A percentile compares a stretch with the other conserved stretches of the same genome.
Evolutionary conservation across 2,329 filamentous ascomycete genomes (phyloP).

Genomic region (Thermoascus crustaceus): DNA sequence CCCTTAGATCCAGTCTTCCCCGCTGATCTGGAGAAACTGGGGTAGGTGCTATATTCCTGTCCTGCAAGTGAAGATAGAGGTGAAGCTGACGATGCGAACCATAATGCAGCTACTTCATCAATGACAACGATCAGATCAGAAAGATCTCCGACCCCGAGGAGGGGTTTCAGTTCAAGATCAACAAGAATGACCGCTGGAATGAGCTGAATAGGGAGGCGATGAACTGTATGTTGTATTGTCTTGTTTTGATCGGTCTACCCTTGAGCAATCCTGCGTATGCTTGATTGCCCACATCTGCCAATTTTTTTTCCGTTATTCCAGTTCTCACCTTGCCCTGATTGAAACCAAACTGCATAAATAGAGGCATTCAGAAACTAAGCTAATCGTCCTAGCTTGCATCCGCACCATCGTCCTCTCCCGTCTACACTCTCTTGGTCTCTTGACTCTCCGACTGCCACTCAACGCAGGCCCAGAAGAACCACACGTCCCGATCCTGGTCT

Average conservation of each 20-base stretch:
- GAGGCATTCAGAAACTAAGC: no score
- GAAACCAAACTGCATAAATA: no score
- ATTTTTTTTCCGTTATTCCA: no score
- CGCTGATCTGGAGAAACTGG: constrained; percentile 59
- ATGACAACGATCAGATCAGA: constrained; percentile 65
- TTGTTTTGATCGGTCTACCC: background rate
- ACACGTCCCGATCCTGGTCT: constrained; percentile 62
- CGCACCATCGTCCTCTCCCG: constrained; percentile 54
- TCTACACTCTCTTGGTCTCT: constrained; percentile 53
- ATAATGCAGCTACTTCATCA: constrained; percentile 63
- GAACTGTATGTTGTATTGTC: constrained; percentile 50
- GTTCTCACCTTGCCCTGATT: no score
- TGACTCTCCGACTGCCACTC: constrained; percentile 55
- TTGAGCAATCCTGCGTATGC: no score
- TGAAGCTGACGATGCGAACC: background rate
- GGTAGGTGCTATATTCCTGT: constrained; percentile 43
- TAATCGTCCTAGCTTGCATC: constrained; percentile 60
- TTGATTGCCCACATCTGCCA: background rate
- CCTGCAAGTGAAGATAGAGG: background rate
- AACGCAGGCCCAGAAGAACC: constrained; percentile 41
- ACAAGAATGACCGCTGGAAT: constrained; percentile 69
- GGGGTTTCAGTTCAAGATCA: constrained; percentile 67
- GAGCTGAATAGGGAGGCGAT: constrained; percentile 65
- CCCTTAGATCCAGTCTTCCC: constrained; percentile 63
- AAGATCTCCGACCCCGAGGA: constrained; percentile 57